phyloP scores from a whole-genome alignment of 352 stramenopile species.

The Globisporangium uncinulatum region DNA sequence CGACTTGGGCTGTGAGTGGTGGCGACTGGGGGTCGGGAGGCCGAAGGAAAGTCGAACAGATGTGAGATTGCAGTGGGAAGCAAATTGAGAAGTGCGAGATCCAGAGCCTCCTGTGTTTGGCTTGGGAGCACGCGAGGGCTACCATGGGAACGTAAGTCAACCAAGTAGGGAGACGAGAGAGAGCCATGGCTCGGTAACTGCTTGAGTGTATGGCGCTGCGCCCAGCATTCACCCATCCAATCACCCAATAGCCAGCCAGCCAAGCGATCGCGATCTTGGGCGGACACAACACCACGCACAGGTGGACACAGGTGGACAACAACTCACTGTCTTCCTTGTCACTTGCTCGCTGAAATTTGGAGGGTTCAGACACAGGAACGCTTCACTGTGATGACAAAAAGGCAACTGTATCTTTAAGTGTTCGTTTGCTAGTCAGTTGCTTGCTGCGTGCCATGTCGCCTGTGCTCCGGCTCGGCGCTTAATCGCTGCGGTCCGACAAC shows the following conservation, averaged over 20 bases:
- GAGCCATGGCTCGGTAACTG: not conserved
- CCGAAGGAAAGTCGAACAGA: not conserved
- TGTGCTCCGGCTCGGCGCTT: no score
- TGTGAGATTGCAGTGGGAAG: not conserved
- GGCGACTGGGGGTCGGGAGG: not conserved
- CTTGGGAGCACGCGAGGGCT: not conserved
- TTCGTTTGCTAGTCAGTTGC: not conserved
- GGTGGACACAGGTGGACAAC: not conserved
- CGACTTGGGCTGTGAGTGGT: not conserved
- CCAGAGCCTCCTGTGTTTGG: not conserved
- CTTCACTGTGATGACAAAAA: not conserved
- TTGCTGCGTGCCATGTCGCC: no score
- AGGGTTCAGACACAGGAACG: not conserved
- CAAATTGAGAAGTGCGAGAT: conserved; percentile 6
- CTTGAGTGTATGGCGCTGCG: no score
- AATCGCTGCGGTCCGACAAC: not conserved
- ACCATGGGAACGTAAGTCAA: not conserved
- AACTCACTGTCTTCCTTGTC: conserved; percentile 1
- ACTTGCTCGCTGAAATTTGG: not conserved
- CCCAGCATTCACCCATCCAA: no score
- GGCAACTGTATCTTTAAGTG: not conserved
- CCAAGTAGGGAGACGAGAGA: not conserved
- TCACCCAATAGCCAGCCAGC: not conserved
- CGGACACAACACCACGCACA: not conserved
- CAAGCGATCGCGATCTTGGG: not conserved